Conservation (phyloP, 2,329 filamentous ascomycete genomes). For the Cordyceps pruinosa region DNA sequence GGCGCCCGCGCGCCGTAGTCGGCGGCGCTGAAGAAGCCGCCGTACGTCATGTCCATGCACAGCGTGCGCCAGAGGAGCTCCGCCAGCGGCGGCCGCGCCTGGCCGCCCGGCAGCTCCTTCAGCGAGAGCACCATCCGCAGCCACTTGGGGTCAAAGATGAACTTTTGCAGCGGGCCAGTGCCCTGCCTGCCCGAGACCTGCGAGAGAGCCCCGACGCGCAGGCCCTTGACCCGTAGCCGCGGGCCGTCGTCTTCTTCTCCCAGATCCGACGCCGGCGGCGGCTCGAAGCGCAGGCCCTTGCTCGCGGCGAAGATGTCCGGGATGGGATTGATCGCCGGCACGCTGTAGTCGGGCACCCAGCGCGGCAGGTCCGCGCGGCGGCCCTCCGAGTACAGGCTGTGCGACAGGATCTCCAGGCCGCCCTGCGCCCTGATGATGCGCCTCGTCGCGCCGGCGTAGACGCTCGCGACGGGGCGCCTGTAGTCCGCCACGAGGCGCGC, state of each 20-base stretch:
- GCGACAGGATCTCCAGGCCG: conserved; percentile 15
- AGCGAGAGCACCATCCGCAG: conserved; percentile 18
- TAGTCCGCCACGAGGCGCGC: conserved; percentile 17
- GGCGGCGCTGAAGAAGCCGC: conserved; percentile 16
- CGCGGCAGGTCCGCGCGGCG: conserved; percentile 14
- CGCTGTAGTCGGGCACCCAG: conserved; percentile 21
- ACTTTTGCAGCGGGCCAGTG: conserved; percentile 15
- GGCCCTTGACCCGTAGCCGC: conserved; percentile 13
- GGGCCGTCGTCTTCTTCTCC: neutral
- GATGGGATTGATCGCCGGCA: conserved; percentile 17
- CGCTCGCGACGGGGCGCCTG: conserved; percentile 15
- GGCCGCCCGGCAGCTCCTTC: neutral
- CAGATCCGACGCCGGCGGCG: neutral
- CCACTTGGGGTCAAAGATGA: conserved; percentile 20
- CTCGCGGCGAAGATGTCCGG: conserved; percentile 18
- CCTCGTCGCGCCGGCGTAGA: conserved; percentile 19
- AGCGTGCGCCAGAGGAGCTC: conserved; percentile 21
- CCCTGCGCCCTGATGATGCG: conserved; percentile 17
- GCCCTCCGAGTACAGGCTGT: conserved; percentile 13
- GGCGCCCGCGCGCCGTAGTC: conserved; percentile 15
- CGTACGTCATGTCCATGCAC: conserved; percentile 21
- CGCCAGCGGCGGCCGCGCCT: conserved; percentile 12
- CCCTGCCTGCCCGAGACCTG: conserved; percentile 14
- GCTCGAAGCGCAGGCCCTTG: conserved; percentile 14
- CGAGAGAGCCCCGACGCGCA: conserved; percentile 15